These are phyloP conservation scores for Fulvia fulva DNA, from an alignment of 2,329 filamentous ascomycete genomes.

Conservation along the genomic window DNA sequence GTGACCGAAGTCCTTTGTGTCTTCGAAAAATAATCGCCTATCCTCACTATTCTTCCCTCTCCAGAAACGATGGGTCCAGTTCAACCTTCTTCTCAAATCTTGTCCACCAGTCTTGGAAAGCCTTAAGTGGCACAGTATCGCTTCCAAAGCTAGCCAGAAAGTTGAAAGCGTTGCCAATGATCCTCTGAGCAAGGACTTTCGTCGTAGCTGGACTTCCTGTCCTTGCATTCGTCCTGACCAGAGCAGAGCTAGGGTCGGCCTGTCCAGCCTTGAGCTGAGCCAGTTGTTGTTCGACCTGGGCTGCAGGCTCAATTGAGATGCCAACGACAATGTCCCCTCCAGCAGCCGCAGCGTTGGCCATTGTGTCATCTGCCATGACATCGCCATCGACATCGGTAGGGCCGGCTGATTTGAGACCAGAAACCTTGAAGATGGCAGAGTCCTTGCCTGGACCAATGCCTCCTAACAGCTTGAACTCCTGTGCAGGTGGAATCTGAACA, in stretches of 20 bases:
- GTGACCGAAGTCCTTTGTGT: no score
- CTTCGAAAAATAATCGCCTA: not conserved
- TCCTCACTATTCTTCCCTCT: constrained; percentile 38
- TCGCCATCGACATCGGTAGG: constrained; percentile 47
- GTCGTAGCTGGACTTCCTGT: constrained; percentile 52
- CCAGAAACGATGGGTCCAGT: constrained; percentile 82
- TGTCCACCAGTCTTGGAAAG: constrained; percentile 95
- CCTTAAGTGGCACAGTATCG: constrained; percentile 88
- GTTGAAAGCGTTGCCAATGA: constrained; percentile 97
- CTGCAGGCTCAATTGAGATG: constrained; percentile 73
- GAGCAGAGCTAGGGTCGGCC: constrained; percentile 24
- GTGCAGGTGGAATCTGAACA: constrained; percentile 61
- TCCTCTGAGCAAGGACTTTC: constrained; percentile 78
- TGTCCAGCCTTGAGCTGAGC: constrained; percentile 51
- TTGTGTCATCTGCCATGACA: constrained; percentile 43
- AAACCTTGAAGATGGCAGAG: constrained; percentile 82
- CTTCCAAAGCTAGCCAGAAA: constrained; percentile 85
- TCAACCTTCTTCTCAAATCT: constrained; percentile 90
- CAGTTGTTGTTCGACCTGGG: constrained; percentile 67
- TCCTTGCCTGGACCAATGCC: constrained; percentile 87
- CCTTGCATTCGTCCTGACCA: constrained; percentile 31
- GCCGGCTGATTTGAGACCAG: constrained; percentile 38
- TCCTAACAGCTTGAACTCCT: constrained; percentile 77
- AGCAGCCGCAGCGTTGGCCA: constrained; percentile 21
- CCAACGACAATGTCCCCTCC: constrained; percentile 65